Evolutionary conservation across 83 land plant genomes (phyloP), one percentile per base, ranked within the genome.

Genomic region (Picea engelmannii): DNA sequence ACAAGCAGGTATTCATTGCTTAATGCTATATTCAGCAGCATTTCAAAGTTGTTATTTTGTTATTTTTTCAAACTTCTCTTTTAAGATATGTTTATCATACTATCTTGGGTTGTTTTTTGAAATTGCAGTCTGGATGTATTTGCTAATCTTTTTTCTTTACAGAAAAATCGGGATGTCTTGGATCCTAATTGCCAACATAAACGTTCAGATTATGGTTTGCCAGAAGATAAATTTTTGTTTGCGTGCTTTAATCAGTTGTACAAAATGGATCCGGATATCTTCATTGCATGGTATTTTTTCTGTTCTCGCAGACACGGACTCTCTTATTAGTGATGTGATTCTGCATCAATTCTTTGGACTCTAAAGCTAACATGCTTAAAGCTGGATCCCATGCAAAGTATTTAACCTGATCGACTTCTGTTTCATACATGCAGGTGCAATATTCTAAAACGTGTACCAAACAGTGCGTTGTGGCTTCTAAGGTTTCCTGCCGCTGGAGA

Each of bases 401-500:
- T 74, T 47, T 74, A 21, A 10, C 15, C 23, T 23, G 24, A 47
- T 21, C 10, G 21, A 59, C 6, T 44, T 47, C 17, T 63, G 12
- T 76, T 25, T 49, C 31, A 13, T 40, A 31, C 18, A 3, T 81
- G 44, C 82, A 98, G 99, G 99, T 96, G 99, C 84, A 96, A 92
- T 69, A 98, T 98, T 75, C 90, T 98, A 59, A 98, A 90, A 74
- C 92, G 99, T 58, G 99, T 98, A 6, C 97, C 99, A 23, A 96
- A 94, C 64, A 94, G 99, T 90, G 99, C 96, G n/a, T 66, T 98
- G 21, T 98, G 99, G 99, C 96, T 98, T 27, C 85, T 98, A 20
- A 90, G 96, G 66, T 98, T 98, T 80, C 99, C 99, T 52, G 99
- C 97, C 66, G 99, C 99, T 64, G 99, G 99, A 8, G 99, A 98